A percentile compares a stretch with the other conserved stretches of the same genome.
phyloP scores from a whole-genome alignment of 176 grass and related monocot species.

The Miscanthus lutarioriparius region DNA sequence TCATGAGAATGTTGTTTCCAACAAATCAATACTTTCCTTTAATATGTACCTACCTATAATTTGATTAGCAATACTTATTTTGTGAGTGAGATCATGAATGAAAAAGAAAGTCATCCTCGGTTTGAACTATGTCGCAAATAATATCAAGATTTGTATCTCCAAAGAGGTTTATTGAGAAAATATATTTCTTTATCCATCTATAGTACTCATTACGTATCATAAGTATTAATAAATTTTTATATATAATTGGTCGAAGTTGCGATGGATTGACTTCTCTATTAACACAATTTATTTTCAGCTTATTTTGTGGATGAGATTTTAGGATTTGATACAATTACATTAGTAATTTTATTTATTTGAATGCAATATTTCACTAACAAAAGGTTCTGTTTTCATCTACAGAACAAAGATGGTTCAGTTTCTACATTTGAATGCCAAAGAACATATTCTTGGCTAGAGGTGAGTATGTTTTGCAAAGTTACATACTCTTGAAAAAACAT shows the following conservation, averaged over 20 bases:
- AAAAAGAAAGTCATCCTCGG: no score
- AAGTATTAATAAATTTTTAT: no score
- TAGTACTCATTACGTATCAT: no score
- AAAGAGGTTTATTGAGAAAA: no score
- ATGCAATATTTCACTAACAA: neutral
- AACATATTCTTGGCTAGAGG: slow-evolving; percentile 32
- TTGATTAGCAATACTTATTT: neutral
- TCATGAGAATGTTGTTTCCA: no score
- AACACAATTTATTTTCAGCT: neutral
- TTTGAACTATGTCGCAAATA: neutral
- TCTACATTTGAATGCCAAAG: slow-evolving; percentile 9
- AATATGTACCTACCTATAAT: neutral
- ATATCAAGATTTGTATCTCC: no score
- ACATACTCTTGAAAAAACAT: no score
- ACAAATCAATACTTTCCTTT: no score
- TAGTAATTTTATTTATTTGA: neutral
- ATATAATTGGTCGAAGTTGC: no score
- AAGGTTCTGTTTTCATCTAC: neutral
- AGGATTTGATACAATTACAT: neutral
- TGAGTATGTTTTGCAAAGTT: neutral
- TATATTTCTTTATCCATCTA: no score
- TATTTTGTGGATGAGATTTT: neutral
- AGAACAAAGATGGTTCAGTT: slow-evolving; percentile 33
- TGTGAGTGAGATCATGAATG: no score
- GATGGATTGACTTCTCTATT: neutral